These are phyloP conservation scores for Solanum acaule DNA, from an alignment of 257 asterid genomes.

Conservation along the genomic window DNA sequence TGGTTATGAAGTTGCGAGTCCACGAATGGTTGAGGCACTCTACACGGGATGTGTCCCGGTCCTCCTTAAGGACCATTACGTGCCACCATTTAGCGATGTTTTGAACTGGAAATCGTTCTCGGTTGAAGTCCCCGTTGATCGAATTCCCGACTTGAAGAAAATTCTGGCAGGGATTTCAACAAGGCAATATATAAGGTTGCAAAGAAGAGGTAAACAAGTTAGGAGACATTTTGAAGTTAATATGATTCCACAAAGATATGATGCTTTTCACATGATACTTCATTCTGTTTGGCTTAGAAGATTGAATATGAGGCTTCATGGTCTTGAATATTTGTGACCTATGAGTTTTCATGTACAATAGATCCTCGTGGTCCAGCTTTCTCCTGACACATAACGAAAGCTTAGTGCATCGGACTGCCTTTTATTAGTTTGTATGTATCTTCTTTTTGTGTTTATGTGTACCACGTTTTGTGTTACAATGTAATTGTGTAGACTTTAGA, in stretches of 20 bases:
- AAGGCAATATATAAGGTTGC: slow-evolving; percentile 61
- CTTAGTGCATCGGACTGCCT: neutral
- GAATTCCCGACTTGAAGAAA: slow-evolving; percentile 48
- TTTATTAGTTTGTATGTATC: neutral
- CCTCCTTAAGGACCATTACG: slow-evolving; percentile 47
- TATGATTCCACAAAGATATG: slow-evolving; percentile 55
- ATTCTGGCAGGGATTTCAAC: slow-evolving; percentile 53
- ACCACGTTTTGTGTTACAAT: neutral
- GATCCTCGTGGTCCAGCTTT: neutral
- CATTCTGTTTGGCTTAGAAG: slow-evolving; percentile 90
- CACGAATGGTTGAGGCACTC: slow-evolving; percentile 71
- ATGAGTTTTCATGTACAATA: neutral
- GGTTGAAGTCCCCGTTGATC: slow-evolving; percentile 34
- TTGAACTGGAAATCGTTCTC: slow-evolving; percentile 64
- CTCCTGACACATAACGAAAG: neutral
- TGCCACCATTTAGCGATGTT: slow-evolving; percentile 69
- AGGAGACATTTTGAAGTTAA: slow-evolving; percentile 75
- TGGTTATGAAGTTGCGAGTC: slow-evolving; percentile 80
- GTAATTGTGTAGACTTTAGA: neutral
- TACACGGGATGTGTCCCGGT: slow-evolving; percentile 76
- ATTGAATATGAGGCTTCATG: slow-evolving; percentile 39
- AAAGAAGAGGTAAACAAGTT: slow-evolving; percentile 48
- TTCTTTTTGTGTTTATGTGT: neutral
- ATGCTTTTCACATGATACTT: slow-evolving; percentile 78
- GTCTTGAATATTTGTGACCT: slow-evolving; percentile 22